A percentile compares a stretch with the other conserved stretches of the same genome.
Evolutionary conservation across 73 alveolate species (phyloP).

Genomic region (Paramecium bursaria): DNA sequence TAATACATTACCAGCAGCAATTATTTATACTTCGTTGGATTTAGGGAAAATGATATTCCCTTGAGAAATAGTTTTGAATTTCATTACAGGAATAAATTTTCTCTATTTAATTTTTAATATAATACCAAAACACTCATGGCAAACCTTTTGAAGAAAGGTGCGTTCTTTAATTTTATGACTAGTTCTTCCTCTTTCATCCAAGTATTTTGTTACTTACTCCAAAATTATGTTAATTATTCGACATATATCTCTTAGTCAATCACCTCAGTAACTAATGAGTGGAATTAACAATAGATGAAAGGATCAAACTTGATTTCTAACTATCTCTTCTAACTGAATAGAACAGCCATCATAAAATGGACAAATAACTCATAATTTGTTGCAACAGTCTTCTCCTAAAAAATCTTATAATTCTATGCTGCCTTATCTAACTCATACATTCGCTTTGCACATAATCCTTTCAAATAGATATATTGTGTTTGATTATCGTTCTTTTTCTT

Average conservation of each 20-base stretch:
- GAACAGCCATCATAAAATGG: constrained; percentile 66
- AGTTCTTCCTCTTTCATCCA: constrained; percentile 56
- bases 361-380: constrained; percentile 50
- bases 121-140: constrained; percentile 44
- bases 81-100: neutral
- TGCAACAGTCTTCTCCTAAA: constrained; percentile 54
- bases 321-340: constrained; percentile 57
- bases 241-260: constrained; percentile 38
- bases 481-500: constrained; percentile 13
- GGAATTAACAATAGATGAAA: constrained; percentile 49
- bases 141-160: constrained; percentile 60
- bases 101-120: neutral
- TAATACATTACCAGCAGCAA: constrained; percentile 3
- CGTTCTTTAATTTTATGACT: neutral
- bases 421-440: constrained; percentile 64
- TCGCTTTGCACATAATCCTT: constrained; percentile 61
- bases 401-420: constrained; percentile 56
- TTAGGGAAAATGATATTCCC: constrained; percentile 24
- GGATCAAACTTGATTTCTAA: constrained; percentile 60
- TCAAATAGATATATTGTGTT: constrained; percentile 47
- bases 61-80: neutral
- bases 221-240: constrained; percentile 33
- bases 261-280: constrained; percentile 55
- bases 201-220: neutral
- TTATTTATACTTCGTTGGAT: constrained; percentile 14